Evolutionary conservation across 1,139 yeast genomes (phyloP).

Genomic region (Nakaseomyces glabratus): DNA sequence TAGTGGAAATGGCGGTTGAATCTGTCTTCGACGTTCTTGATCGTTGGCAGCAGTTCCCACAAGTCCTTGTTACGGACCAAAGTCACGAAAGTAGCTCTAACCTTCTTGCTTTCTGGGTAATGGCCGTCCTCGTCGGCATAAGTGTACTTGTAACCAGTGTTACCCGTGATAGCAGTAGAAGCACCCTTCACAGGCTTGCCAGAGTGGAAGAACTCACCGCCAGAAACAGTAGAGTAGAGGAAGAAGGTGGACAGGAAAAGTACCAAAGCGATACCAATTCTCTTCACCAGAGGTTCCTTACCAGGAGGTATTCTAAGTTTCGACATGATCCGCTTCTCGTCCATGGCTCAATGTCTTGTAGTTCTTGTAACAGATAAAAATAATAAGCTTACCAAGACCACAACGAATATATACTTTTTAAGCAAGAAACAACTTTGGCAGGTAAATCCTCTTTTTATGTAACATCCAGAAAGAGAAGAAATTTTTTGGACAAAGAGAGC

Average conservation of each 20-base stretch:
- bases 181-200: slow-evolving; percentile 3
- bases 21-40: slow-evolving; percentile 58
- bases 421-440: too few species aligned
- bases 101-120: slow-evolving; percentile 25
- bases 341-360: too few species aligned
- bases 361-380: too few species aligned
- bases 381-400: too few species aligned
- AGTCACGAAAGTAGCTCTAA: slow-evolving; percentile 64
- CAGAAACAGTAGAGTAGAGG: background rate
- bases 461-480: too few species aligned
- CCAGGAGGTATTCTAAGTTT: slow-evolving; percentile 4
- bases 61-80: slow-evolving; percentile 66
- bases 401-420: too few species aligned
- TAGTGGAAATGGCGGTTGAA: slow-evolving; percentile 59
- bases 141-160: slow-evolving; percentile 17
- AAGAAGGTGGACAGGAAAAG: background rate
- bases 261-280: background rate
- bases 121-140: slow-evolving; percentile 11
- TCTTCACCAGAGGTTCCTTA: slow-evolving; percentile 2
- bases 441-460: too few species aligned
- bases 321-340: slow-evolving; percentile 2
- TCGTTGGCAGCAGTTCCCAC: slow-evolving; percentile 47
- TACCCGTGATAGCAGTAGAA: slow-evolving; percentile 3
- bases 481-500: too few species aligned
- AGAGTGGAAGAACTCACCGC: slow-evolving; percentile 3